Base-by-base conservation (phyloP, 306 rosid species). In the Fagus sylvatica region DNA sequence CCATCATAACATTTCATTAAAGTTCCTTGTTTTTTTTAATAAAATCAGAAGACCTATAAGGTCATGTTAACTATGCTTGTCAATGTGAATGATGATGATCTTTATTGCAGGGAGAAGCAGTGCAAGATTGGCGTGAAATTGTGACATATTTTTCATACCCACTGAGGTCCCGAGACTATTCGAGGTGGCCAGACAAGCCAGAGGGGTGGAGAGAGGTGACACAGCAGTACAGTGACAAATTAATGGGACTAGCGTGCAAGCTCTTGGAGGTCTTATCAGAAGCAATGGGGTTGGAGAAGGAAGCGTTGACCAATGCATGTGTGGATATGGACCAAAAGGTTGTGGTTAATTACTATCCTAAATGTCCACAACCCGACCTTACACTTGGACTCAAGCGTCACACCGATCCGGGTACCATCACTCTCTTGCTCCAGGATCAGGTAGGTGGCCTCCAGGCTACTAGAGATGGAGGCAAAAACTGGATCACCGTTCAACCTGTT, bases 361-460 rank as follows among this genome's bases (percentile, higher is more conserved):
- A 93, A 76, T 95, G 99, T 54, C 98, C 98, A 0, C 82, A 93
- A 36, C 99, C 98, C 0, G 98, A 95, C 34, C 96, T 95, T 4
- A 90, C 99, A 0, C 89, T 95, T 1, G 99, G 99, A 0, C 88
- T 95, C 1, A 95, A 95, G 48, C 88, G 98, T 40, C 99, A 95
- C 80, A 95, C 98, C 0, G 99, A 95, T 11, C 97, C 98, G 0
- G 98, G 99, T 1, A 93, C 98, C n/a, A 95, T 95, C 4, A 95
- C 99, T 1, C 84, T 95, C 12, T 61, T 95, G 57, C 90, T 95
- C 13, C 99, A 95, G 17, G 99, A 95, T 41, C 94, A 93, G 16
- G 99, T 93, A 0, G 99, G 98, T 2, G 99, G 99, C 0, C 99
- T 95, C 70, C 99, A 93, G 48, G 98, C 94, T 7, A 95, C 99